Percentiles rank a stretch among this genome's conserved stretches.
phyloP scores from a whole-genome alignment of 2,329 filamentous ascomycete species.

The Cercospora sp. region DNA sequence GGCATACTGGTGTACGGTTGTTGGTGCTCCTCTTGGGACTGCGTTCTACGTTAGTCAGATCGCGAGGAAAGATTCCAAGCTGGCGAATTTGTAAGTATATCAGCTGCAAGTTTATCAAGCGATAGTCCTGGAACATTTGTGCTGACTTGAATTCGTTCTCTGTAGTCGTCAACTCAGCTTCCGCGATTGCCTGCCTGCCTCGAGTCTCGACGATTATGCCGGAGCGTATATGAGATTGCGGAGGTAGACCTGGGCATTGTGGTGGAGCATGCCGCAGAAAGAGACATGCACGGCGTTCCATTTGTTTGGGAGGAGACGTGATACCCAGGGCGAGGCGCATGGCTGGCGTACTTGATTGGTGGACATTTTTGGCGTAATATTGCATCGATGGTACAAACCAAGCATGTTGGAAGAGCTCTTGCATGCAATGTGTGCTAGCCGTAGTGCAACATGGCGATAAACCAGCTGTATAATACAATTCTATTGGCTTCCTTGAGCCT shows the following conservation, averaged over 20 bases:
- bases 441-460: background rate
- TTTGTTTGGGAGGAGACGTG: background rate
- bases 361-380: background rate
- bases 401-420: background rate
- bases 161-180: constrained; percentile 39
- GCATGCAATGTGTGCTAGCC: background rate
- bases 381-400: background rate
- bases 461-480: constrained; percentile 7
- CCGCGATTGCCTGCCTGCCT: constrained; percentile 39
- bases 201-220: constrained; percentile 39
- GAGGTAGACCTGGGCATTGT: background rate
- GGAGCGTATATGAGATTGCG: constrained; percentile 29
- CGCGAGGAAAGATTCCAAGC: constrained; percentile 36
- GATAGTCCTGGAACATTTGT: no score
- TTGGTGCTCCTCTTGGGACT: constrained; percentile 39
- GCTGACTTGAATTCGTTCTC: no score
- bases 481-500: background rate
- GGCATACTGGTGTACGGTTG: constrained; percentile 39
- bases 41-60: constrained; percentile 37
- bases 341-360: background rate
- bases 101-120: no score
- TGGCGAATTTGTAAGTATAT: constrained; percentile 35
- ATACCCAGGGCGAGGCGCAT: background rate
- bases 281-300: background rate
- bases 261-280: background rate